phyloP scores from a whole-genome alignment of 2,329 filamentous ascomycete species.

The Neobulgaria alba region DNA sequence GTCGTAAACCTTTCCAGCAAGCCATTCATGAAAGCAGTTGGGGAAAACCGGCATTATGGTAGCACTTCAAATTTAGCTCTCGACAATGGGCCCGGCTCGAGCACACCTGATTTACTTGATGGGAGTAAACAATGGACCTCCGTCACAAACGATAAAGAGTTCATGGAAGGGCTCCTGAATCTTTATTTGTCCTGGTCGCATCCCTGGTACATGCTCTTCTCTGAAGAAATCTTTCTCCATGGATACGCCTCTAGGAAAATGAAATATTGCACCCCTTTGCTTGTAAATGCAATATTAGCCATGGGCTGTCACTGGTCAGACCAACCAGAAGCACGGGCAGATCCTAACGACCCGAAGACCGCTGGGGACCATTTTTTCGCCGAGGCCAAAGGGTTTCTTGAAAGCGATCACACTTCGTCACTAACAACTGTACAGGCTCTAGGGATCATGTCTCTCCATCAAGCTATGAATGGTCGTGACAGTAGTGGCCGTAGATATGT shows the following conservation, averaged over 20 bases:
- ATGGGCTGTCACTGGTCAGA: constrained; percentile 62
- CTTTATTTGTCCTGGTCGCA: constrained; percentile 70
- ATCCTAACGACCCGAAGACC: constrained; percentile 57
- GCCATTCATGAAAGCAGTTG: not conserved
- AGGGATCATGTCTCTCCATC: constrained; percentile 65
- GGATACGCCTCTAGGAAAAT: constrained; percentile 40
- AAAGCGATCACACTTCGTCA: too few relatives aligned
- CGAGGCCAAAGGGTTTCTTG: constrained; percentile 54
- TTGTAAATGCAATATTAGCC: constrained; percentile 28
- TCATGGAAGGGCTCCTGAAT: too few relatives aligned
- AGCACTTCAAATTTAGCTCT: constrained; percentile 1
- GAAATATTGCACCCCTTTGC: too few relatives aligned
- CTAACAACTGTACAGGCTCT: constrained; percentile 66
- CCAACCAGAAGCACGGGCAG: constrained; percentile 49
- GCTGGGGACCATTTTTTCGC: constrained; percentile 67
- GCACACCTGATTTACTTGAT: too few relatives aligned
- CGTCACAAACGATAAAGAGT: too few relatives aligned
- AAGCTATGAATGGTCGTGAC: constrained; percentile 62
- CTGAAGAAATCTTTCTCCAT: constrained; percentile 31
- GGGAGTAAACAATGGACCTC: too few relatives aligned
- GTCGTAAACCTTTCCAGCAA: constrained; percentile 2
- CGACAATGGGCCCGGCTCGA: too few relatives aligned
- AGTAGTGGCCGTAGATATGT: constrained; percentile 65
- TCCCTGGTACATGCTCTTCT: constrained; percentile 62
- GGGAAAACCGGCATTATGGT: constrained; percentile 1